phyloP scores from a whole-genome alignment of 2,329 filamentous ascomycete species.

The Xylariaceae sp. region DNA sequence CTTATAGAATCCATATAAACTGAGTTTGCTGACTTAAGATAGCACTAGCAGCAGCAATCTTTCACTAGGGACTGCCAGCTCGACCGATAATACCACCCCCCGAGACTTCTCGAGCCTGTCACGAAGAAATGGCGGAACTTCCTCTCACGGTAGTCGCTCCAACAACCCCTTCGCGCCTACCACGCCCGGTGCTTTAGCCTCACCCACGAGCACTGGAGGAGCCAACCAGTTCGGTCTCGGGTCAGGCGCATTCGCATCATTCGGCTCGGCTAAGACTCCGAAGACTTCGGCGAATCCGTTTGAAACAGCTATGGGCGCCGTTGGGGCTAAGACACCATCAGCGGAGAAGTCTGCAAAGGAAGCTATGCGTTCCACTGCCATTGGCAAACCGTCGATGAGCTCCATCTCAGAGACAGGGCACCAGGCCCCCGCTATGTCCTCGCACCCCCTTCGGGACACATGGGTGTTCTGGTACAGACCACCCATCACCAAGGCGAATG shows the following conservation, averaged over 20 bases:
- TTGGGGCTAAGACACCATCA: constrained; percentile 59
- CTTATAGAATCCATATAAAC: constrained; percentile 7
- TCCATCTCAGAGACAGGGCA: constrained; percentile 55
- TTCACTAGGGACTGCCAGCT: constrained; percentile 76
- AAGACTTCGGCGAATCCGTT: constrained; percentile 84
- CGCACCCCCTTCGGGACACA: constrained; percentile 76
- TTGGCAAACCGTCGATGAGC: constrained; percentile 51
- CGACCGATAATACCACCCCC: constrained; percentile 55
- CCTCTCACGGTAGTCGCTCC: constrained; percentile 78
- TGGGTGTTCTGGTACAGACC: constrained; percentile 99
- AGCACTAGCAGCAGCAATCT: constrained; percentile 79
- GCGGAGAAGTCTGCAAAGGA: constrained; percentile 69
- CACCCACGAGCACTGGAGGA: constrained; percentile 73
- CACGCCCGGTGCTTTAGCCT: constrained; percentile 73
- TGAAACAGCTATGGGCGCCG: constrained; percentile 70
- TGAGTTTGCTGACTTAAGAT: constrained; percentile 8
- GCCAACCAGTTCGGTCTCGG: constrained; percentile 88
- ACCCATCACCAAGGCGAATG: constrained; percentile 93
- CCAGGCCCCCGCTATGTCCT: constrained; percentile 49
- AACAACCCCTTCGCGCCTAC: constrained; percentile 81
- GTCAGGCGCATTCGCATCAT: constrained; percentile 95
- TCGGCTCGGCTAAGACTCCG: constrained; percentile 84
- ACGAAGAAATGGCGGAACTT: constrained; percentile 69
- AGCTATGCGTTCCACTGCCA: constrained; percentile 36
- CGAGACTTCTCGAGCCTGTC: constrained; percentile 54